Conservation (phyloP, 176 grass and related monocot species). For the Microstegium vimineum region DNA sequence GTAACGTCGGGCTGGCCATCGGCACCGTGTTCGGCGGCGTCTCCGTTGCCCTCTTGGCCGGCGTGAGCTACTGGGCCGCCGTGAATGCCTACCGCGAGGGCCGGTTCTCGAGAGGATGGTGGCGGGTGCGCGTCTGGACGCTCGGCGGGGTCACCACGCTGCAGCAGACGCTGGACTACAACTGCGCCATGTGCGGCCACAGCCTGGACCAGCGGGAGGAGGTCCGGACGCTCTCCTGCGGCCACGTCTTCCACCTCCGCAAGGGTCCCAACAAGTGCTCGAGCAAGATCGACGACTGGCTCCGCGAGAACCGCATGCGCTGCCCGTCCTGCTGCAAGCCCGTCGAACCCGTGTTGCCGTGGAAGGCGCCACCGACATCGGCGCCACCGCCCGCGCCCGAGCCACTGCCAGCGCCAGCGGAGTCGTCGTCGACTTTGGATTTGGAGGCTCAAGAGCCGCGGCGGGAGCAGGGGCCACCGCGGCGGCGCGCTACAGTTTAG, state of each 20-base stretch:
- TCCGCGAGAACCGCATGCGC: background rate
- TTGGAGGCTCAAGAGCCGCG: background rate
- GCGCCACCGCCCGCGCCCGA: background rate
- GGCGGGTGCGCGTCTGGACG: background rate
- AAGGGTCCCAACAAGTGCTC: background rate
- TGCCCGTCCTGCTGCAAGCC: slow-evolving; percentile 7
- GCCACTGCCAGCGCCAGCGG: background rate
- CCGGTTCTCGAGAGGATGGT: background rate
- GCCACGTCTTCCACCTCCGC: background rate
- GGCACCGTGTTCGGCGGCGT: background rate
- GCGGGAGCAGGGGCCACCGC: background rate
- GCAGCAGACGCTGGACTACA: background rate
- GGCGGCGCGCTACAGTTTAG: no score
- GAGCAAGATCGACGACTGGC: background rate
- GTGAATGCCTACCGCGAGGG: background rate
- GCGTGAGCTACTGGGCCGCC: background rate
- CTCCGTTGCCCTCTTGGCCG: background rate
- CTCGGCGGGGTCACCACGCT: slow-evolving; percentile 21
- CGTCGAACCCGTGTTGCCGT: background rate
- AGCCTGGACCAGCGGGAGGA: background rate
- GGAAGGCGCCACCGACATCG: background rate
- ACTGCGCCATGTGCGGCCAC: background rate
- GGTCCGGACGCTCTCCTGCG: slow-evolving; percentile 21
- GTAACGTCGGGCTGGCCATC: background rate
- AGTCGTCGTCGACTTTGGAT: background rate